Conservation (phyloP, 2,329 filamentous ascomycete species). For the Calonectria pseudoreteaudii region DNA sequence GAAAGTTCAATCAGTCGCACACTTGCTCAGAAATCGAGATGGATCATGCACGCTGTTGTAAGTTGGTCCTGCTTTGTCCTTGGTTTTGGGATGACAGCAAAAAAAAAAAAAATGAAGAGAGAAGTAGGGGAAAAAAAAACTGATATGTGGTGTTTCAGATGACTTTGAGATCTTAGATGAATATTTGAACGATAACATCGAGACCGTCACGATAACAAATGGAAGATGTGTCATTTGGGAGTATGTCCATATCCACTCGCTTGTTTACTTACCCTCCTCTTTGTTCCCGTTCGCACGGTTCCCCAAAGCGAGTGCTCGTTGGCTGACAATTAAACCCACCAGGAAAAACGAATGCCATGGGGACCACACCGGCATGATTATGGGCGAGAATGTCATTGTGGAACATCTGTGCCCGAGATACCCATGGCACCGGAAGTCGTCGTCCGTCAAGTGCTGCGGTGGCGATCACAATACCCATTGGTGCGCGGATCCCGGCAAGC, state of each 20-base stretch:
- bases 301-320: too few species aligned
- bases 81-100: neutral
- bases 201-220: conserved; percentile 2
- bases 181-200: conserved; percentile 28
- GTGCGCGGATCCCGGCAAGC: conserved; percentile 21
- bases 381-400: conserved; percentile 7
- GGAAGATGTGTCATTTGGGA: conserved; percentile 33
- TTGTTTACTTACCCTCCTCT: neutral
- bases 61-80: neutral
- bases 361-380: conserved; percentile 28
- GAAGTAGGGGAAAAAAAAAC: neutral
- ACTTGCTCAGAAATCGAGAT: conserved; percentile 10
- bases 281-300: neutral
- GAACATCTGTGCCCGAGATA: conserved; percentile 25
- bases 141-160: conserved; percentile 13
- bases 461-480: conserved; percentile 22
- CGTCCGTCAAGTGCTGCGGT: conserved; percentile 31
- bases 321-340: neutral
- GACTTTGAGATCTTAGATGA: conserved; percentile 23
- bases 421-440: conserved; percentile 6
- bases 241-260: neutral
- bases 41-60: conserved; percentile 28
- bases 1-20: neutral
- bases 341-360: conserved; percentile 27
- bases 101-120: too few species aligned